Evolutionary conservation across 306 rosid species (phyloP), one percentile per base, ranked within the genome.

Genomic region (Phaseolus lunatus): DNA sequence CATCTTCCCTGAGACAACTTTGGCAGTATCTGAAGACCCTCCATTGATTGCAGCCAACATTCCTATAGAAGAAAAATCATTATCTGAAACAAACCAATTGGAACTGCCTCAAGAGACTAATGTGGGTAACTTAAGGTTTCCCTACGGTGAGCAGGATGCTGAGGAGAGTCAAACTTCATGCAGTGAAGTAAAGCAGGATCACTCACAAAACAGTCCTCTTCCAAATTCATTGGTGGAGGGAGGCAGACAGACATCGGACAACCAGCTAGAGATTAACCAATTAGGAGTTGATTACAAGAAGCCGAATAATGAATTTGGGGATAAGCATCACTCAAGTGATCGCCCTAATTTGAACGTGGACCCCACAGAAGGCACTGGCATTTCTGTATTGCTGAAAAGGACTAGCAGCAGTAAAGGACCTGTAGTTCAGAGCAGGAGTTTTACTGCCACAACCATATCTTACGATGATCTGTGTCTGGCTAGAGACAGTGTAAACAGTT

Each of bases 391-490:
- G 79, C 84, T 93, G 82, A 88, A 85, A 85, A 87, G 94, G 78
- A 86, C 94, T 75, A 87, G 87, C 91, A 93, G 91, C 85, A 84
- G 53, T 81, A 93, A 86, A 81, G 98, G 96, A 75, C 86, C 88
- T 13, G 87, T 90, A 67, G 69, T 92, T 72, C 96, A 79, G 83
- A 86, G 93, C 59, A 89, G 96, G 75, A 86, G 82, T 77, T 92
- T 88, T 81, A 86, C 96, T 23, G 96, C 97, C 53, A 68, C 85
- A 44, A 83, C 86, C 81, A 81, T 90, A 78, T 85, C 90, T 75
- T 88, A 87, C 19, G 94, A 83, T 75, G 85, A 87, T 78, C 77
- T 87, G 26, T 89, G 89, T 71, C 80, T 85, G 82, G 86, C 93
- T 23, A 87, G 91, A 85, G 88, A 80, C 76, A 86, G 90, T 77